Percentiles rank a stretch among this genome's conserved stretches.
These are phyloP conservation scores for Escovopsis sp. DNA, from an alignment of 2,329 filamentous ascomycete species.

Conservation along the genomic window DNA sequence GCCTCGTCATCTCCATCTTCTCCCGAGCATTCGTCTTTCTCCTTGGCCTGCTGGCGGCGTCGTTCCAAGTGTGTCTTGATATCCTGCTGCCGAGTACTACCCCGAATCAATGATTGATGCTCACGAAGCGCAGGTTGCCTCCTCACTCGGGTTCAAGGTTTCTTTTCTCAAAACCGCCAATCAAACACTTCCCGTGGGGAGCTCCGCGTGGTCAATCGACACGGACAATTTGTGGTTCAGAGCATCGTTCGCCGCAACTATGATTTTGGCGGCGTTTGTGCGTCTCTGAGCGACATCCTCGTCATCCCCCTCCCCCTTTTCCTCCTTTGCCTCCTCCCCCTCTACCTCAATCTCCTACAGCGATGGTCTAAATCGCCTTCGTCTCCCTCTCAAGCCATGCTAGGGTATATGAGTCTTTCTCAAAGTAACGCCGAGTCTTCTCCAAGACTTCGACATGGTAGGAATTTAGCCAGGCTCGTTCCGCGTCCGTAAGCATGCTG, in stretches of 20 bases:
- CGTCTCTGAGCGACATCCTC: conserved; percentile 23
- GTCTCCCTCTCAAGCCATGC: conserved; percentile 82
- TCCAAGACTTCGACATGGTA: conserved; percentile 70
- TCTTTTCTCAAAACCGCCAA: conserved; percentile 21
- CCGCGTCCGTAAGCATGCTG: conserved; percentile 51
- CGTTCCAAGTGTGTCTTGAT: conserved; percentile 54
- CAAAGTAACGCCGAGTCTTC: conserved; percentile 67
- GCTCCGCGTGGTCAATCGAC: conserved; percentile 31
- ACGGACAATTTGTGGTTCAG: conserved; percentile 48
- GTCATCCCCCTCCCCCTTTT: not conserved
- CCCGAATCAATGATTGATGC: conserved; percentile 2
- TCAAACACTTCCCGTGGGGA: conserved; percentile 18
- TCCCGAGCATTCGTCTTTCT: conserved; percentile 55
- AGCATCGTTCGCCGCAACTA: conserved; percentile 55
- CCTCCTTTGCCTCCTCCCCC: too few relatives aligned
- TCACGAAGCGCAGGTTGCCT: conserved; percentile 24
- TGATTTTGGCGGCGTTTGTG: conserved; percentile 43
- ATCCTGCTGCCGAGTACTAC: too few relatives aligned
- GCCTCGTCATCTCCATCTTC: conserved; percentile 53
- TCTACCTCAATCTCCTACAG: too few relatives aligned
- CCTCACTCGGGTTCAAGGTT: conserved; percentile 27
- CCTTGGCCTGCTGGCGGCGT: conserved; percentile 46
- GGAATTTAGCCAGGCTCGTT: conserved; percentile 75
- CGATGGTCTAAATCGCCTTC: conserved; percentile 38
- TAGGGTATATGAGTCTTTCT: conserved; percentile 52